phyloP scores from a whole-genome alignment of 257 asterid genomes.

The Nicotiana paniculata region DNA sequence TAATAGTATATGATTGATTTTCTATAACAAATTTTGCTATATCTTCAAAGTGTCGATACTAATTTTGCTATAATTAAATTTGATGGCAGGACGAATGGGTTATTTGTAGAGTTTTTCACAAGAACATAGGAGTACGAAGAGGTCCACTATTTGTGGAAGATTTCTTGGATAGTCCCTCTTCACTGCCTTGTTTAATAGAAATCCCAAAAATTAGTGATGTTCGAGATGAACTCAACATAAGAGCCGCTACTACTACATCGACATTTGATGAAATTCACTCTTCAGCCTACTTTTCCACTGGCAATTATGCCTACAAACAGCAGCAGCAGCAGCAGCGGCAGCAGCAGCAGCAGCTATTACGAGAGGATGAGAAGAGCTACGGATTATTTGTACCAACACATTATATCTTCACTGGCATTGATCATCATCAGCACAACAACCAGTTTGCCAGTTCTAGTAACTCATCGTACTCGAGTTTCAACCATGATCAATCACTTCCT shows the following conservation, averaged over 20 bases:
- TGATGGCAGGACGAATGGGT: slow-evolving; percentile 71
- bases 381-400: background rate
- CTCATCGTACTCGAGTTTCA: background rate
- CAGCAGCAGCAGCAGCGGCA: background rate
- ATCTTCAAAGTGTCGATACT: background rate
- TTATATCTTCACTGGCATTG: background rate
- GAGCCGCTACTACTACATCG: background rate
- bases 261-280: slow-evolving; percentile 10
- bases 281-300: slow-evolving; percentile 18
- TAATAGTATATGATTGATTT: too few species aligned
- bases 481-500: slow-evolving; percentile 9
- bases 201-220: background rate
- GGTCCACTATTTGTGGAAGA: slow-evolving; percentile 38
- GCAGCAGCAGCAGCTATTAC: background rate
- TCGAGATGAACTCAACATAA: slow-evolving; percentile 12
- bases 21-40: too few species aligned
- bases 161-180: slow-evolving; percentile 37
- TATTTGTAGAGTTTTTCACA: slow-evolving; percentile 58
- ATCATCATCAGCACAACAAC: background rate
- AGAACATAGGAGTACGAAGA: slow-evolving; percentile 35
- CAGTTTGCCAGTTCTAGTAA: slow-evolving; percentile 7
- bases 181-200: slow-evolving; percentile 47
- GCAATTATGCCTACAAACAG: background rate
- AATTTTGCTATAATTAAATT: background rate
- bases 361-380: background rate